These are phyloP conservation scores for Alnus glutinosa DNA, from an alignment of 306 rosid genomes.

Conservation along the genomic window DNA sequence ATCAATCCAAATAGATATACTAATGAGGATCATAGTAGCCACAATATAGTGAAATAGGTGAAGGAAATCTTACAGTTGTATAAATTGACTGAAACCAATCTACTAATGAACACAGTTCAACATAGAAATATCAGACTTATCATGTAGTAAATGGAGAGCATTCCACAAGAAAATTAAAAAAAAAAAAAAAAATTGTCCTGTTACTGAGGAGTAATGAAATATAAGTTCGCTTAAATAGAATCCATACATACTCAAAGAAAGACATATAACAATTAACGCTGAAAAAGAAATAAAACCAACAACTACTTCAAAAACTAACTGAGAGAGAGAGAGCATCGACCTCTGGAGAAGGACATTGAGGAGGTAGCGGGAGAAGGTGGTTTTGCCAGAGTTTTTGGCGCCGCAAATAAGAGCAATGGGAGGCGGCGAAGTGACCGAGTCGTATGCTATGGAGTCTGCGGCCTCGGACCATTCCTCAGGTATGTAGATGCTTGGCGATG, in stretches of 20 bases:
- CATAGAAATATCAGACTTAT: not conserved
- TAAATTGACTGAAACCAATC: not conserved
- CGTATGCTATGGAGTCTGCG: conserved; percentile 48
- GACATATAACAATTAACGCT: not conserved
- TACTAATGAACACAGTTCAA: not conserved
- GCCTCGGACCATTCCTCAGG: conserved; percentile 73
- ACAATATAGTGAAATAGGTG: not conserved
- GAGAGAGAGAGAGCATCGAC: conserved; percentile 21
- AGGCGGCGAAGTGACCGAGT: conserved; percentile 44
- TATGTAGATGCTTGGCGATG: conserved; percentile 56
- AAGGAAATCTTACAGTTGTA: not conserved
- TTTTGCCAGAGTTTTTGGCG: conserved; percentile 81
- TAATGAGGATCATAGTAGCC: not conserved
- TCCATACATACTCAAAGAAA: not conserved
- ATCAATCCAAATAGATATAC: not conserved
- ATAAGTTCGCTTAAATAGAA: not conserved
- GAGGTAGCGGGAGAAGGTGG: conserved; percentile 87
- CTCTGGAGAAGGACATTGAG: conserved; percentile 62
- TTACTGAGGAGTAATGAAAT: not conserved
- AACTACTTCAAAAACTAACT: not conserved
- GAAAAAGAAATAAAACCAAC: not conserved
- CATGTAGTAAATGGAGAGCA: not conserved
- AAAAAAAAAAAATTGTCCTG: not conserved
- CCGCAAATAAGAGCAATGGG: conserved; percentile 75
- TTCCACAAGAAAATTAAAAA: not conserved